Evolutionary conservation across 495 filamentous ascomycete species (phyloP), one percentile per base, ranked within the genome.

Genomic region (Sphaerosporella brunnea): DNA sequence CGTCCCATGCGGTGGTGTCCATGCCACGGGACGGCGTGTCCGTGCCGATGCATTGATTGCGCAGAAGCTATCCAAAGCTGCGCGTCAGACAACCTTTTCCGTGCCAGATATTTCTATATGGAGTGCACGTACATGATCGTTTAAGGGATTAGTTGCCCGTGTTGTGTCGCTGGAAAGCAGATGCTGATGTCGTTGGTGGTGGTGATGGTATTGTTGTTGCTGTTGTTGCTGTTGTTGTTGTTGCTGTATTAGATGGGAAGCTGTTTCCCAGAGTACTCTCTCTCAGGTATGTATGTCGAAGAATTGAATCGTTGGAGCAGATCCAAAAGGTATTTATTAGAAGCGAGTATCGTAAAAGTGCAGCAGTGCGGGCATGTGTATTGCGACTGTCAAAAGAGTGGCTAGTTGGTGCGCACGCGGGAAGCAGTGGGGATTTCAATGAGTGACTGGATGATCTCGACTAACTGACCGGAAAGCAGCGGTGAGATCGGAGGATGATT

Each of bases 401-500:
- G 13, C 28, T 32, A 13, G 13, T 32, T 13, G 7, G 5, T 5
- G 28, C 28, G 28, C 13, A 5, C 28, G 28, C 11, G 28, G 46
- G 9, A 23, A 35, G 46, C 32, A 2, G 25, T 38, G 26, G 23
- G 28, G 28, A 13, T 32, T 32, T 32, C 28, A 32, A 32, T 5
- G 28, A 32, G 13, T 32, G 28, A 32, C 28, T 32, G 5, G 28
- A 32, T 32, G 28, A 32, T 32, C 28, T 32, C 28, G 13, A 32
- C 28, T 32, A 13, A 46, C 54, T 39, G 32, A 43, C 24, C 23
- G 39, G 21, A 15, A 20, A 37, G 23, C 30, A 24, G 20, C 24
- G 45, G 34, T 13, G 19, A 20, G 10, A 26, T 36, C 45, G 43
- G 51, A 48, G 23, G 39, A 50, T 50, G 34, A 21, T 23, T 10